Percentiles rank a stretch among this genome's conserved stretches.
phyloP scores from a whole-genome alignment of 805 yeast genomes.

The Kuraishia cidri region DNA sequence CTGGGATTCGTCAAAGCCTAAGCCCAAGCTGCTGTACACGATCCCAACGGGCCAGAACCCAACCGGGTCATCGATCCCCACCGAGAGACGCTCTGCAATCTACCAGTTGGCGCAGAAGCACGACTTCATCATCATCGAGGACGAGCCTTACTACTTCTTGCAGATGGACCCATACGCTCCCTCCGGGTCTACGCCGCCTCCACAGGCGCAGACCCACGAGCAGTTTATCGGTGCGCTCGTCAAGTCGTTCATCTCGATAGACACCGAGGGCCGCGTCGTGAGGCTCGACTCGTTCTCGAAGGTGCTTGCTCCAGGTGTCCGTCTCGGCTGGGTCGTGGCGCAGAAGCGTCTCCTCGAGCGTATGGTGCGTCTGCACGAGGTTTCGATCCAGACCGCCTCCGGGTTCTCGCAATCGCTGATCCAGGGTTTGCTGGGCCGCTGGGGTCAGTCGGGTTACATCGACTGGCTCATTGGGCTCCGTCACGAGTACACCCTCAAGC shows the following conservation, averaged over 20 bases:
- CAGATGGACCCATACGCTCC: conserved; percentile 78
- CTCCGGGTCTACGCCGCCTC: conserved; percentile 21
- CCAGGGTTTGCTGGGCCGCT: conserved; percentile 62
- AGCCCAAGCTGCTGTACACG: conserved; percentile 83
- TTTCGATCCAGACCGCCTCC: conserved; percentile 68
- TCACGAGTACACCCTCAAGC: conserved; percentile 75
- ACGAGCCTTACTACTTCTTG: conserved; percentile 94
- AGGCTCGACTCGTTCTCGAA: conserved; percentile 88
- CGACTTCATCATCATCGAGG: conserved; percentile 84
- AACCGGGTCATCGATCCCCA: conserved; percentile 78
- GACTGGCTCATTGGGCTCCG: conserved; percentile 85
- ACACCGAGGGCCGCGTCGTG: conserved; percentile 81
- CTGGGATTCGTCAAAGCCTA: conserved; percentile 48
- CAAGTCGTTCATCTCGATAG: conserved; percentile 67
- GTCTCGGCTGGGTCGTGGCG: conserved; percentile 87
- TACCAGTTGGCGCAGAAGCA: conserved; percentile 76
- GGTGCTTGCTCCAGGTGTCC: conserved; percentile 84
- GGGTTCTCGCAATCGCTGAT: conserved; percentile 73
- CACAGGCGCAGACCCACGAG: conserved; percentile 36
- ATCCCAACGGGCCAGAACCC: conserved; percentile 98
- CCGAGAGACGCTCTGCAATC: conserved; percentile 68
- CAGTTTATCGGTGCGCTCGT: conserved; percentile 61
- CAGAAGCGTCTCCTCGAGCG: conserved; percentile 58
- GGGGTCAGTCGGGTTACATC: conserved; percentile 88
- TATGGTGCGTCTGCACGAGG: conserved; percentile 67